Evolutionary conservation across 2,329 filamentous ascomycete genomes (phyloP).

Genomic region (Hymenoscyphus fructigenus): DNA sequence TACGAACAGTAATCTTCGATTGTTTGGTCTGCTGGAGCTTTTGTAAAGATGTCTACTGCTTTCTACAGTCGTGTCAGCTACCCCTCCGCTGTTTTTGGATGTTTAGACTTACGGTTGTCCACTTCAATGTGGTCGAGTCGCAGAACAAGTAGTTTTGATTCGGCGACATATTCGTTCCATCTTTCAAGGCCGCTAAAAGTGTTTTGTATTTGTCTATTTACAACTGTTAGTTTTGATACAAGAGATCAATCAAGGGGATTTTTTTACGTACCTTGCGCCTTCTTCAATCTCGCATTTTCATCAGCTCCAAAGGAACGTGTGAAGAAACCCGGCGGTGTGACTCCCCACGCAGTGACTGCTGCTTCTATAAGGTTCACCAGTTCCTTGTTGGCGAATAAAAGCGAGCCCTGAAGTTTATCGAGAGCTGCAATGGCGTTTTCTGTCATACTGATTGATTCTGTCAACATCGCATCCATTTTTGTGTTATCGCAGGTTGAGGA

Average conservation of each 20-base stretch:
- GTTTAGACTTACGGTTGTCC: background rate
- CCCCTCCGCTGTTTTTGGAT: background rate
- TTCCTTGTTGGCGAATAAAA: background rate
- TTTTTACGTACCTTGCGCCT: background rate
- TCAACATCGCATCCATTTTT: background rate
- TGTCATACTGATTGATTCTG: background rate
- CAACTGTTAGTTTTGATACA: background rate
- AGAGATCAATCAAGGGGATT: too few relatives aligned
- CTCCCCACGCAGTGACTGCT: background rate
- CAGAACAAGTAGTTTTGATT: background rate
- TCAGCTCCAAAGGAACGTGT: background rate
- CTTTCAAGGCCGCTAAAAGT: background rate
- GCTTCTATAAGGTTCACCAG: background rate
- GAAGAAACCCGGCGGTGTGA: background rate
- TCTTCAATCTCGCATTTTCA: background rate
- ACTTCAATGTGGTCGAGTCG: background rate
- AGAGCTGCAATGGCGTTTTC: background rate
- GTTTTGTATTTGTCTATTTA: background rate
- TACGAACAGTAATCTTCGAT: background rate
- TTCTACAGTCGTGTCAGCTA: background rate
- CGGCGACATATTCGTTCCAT: background rate
- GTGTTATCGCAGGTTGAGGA: background rate
- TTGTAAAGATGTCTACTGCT: background rate
- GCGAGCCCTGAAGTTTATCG: background rate
- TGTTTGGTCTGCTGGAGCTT: background rate